Conservation (phyloP, 371 early-diverging fungal species). For the Saksenaea oblongispora region DNA sequence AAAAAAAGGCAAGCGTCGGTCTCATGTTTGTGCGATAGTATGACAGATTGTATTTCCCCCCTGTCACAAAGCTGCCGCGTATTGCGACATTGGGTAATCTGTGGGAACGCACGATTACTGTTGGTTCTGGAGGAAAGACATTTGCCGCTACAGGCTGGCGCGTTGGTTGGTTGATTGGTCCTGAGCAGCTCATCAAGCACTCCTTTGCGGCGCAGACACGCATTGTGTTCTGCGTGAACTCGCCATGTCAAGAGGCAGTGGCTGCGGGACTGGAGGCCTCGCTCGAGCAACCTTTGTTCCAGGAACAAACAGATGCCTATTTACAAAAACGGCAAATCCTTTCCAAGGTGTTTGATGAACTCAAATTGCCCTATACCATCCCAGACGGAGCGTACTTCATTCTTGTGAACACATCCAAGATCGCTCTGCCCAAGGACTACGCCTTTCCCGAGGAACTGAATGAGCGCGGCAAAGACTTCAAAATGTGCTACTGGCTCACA, state of each 20-base stretch:
- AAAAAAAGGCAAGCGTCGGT: neutral
- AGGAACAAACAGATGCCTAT: conserved; percentile 70
- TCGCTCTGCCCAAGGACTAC: conserved; percentile 68
- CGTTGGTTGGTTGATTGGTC: conserved; percentile 92
- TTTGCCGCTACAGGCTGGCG: conserved; percentile 98
- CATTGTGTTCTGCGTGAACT: conserved; percentile 86
- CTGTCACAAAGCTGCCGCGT: conserved; percentile 63
- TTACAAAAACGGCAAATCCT: conserved; percentile 73
- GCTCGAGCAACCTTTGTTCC: conserved; percentile 64
- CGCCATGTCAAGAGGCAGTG: conserved; percentile 91
- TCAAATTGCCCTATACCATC: conserved; percentile 77
- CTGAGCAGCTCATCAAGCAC: conserved; percentile 71
- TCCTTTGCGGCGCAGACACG: conserved; percentile 89
- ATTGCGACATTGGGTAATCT: conserved; percentile 83
- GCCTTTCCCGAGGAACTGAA: conserved; percentile 63
- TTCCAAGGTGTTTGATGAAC: conserved; percentile 67
- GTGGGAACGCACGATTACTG: conserved; percentile 92
- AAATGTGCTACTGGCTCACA: conserved; percentile 86
- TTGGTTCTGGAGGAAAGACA: conserved; percentile 93
- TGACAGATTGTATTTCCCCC: conserved; percentile 86
- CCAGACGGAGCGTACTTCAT: conserved; percentile 96
- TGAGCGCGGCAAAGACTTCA: conserved; percentile 73
- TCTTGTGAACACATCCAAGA: conserved; percentile 77
- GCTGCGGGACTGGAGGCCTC: conserved; percentile 79
- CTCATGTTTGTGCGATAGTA: conserved; percentile 53